Evolutionary conservation across 1,139 yeast genomes (phyloP).

Genomic region (Pichia sp.): DNA sequence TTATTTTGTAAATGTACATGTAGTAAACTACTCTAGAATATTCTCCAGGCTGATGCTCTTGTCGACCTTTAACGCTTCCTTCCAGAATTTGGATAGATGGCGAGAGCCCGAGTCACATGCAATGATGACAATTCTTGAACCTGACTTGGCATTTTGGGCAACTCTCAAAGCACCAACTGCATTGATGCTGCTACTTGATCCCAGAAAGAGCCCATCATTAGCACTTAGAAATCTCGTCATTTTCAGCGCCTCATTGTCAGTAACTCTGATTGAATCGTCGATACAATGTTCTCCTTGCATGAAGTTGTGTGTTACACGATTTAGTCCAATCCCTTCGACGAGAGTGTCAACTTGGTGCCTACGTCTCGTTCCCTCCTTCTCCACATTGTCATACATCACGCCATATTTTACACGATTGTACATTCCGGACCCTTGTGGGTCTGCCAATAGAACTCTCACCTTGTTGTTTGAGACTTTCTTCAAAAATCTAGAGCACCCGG

Average conservation of each 20-base stretch:
- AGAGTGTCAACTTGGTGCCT: slow-evolving; percentile 95
- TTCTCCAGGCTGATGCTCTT: slow-evolving; percentile 18
- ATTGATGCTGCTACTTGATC: slow-evolving; percentile 87
- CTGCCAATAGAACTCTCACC: slow-evolving; percentile 59
- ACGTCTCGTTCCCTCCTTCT: slow-evolving; percentile 87
- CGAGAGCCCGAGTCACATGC: slow-evolving; percentile 92
- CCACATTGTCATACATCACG: slow-evolving; percentile 87
- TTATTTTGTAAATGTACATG: background rate
- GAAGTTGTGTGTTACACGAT: slow-evolving; percentile 78
- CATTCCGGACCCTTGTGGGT: slow-evolving; percentile 94
- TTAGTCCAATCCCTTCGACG: slow-evolving; percentile 90
- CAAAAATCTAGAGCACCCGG: slow-evolving; percentile 75
- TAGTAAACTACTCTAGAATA: slow-evolving; percentile 3
- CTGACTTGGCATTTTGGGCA: slow-evolving; percentile 49
- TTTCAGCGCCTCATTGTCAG: slow-evolving; percentile 70
- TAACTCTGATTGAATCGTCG: slow-evolving; percentile 74
- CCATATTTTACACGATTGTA: slow-evolving; percentile 80
- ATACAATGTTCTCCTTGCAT: slow-evolving; percentile 59
- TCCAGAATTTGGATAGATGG: slow-evolving; percentile 92
- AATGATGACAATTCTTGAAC: slow-evolving; percentile 72
- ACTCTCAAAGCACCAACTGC: slow-evolving; percentile 80
- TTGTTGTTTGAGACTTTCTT: slow-evolving; percentile 39
- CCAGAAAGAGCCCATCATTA: slow-evolving; percentile 85
- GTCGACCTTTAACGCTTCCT: slow-evolving; percentile 39
- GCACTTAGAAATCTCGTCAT: slow-evolving; percentile 84